Base-by-base conservation (phyloP, 2,329 filamentous ascomycete genomes). In the Geosmithia morbida region DNA sequence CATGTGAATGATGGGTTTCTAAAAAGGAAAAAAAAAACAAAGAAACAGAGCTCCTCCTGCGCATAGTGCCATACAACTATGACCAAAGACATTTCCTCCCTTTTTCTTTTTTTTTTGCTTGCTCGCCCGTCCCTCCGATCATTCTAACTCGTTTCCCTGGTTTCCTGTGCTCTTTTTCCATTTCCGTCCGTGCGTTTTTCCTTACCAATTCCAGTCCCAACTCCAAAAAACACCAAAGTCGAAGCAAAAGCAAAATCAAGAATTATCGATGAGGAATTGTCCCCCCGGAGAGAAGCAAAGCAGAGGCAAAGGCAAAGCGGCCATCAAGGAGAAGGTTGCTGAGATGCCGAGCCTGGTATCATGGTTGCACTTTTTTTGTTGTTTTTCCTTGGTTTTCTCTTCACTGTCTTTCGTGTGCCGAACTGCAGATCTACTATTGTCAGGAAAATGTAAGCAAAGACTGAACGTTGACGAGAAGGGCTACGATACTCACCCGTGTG, bases 1-100 rank as follows among this genome's bases (percentile, higher is more conserved):
- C 48, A 49, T 49, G 48, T 49, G 48, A 49, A 49, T 49, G 48
- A 49, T 43, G 40, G 18, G 42, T 49, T 44, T 49, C 22, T 26
- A 26, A 26, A 26, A 26, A n/a, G n/a, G n/a, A n/a, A n/a, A n/a
- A n/a, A 48, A 39, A 18, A 30, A 30, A 30, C 11, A 6, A 30
- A 30, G 7, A 30, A 11, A 37, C 10, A 37, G 13, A 11, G 41
- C 10, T 7, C n/a, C 20, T 45, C 37, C 45, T 6, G 17, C 22
- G 40, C 33, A 30, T 41, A 22, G 17, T 14, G 22, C 33, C 45
- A 43, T 26, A 22, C 19, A 43, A 16, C 6, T 16, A 37, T 37
- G 41, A 43, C 41, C 8, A 22, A 11, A 18, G 41, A 22, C 20
- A 16, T 43, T 41, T 20, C 14, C 33, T 11, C 13, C 33, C 33